These are phyloP conservation scores for Ceratopteris richardii DNA, from an alignment of 75 land plant species.

Conservation along the genomic window DNA sequence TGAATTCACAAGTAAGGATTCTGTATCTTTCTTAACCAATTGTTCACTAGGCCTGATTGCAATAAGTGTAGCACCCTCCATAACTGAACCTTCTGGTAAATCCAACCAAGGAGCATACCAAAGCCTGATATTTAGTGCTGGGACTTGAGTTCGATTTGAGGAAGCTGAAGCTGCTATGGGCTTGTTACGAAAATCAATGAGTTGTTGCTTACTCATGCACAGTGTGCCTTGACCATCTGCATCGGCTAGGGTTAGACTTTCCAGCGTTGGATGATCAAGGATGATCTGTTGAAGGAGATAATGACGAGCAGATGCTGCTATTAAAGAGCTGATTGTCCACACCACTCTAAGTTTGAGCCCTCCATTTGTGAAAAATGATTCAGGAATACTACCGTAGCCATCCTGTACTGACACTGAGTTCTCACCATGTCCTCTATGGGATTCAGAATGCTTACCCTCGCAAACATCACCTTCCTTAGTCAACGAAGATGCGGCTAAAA, in stretches of 20 bases:
- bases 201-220: constrained; percentile 64
- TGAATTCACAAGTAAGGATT: constrained; percentile 26
- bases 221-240: constrained; percentile 63
- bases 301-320: constrained; percentile 84
- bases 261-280: constrained; percentile 53
- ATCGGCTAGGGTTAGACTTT: constrained; percentile 64
- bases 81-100: constrained; percentile 42
- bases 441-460: too few relatives aligned
- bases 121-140: constrained; percentile 73
- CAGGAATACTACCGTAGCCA: constrained; percentile 61
- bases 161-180: constrained; percentile 56
- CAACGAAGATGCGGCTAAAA: too few relatives aligned
- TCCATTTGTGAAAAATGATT: constrained; percentile 74
- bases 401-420: too few relatives aligned
- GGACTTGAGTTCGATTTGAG: constrained; percentile 70
- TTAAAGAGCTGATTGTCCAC: constrained; percentile 88
- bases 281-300: constrained; percentile 75
- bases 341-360: constrained; percentile 75
- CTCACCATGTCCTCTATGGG: too few relatives aligned
- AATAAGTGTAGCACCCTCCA: constrained; percentile 74
- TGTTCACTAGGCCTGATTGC: constrained; percentile 64
- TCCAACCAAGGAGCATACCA: constrained; percentile 70
- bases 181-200: constrained; percentile 59
- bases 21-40: constrained; percentile 18
- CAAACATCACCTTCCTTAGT: too few relatives aligned